Evolutionary conservation across 306 rosid species (phyloP), one percentile per base, ranked within the genome.

Genomic region (Quercus aquifolioides): DNA sequence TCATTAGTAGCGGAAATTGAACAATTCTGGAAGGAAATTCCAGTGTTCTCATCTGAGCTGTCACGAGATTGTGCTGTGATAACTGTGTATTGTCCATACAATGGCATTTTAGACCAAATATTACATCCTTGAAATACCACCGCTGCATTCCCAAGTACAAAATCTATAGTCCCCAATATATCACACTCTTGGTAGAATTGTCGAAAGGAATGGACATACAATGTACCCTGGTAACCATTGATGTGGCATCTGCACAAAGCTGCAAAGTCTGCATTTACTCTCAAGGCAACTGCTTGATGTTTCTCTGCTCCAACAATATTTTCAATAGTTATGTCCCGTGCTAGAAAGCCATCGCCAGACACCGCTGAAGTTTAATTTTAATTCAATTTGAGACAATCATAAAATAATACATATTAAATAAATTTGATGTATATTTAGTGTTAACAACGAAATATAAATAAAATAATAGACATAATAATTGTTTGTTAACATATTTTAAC

Each of bases 121-220:
- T 87, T 82, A 56, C 86, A 84, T 18, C 81, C 90, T 28, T 93
- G 97, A 26, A 93, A 72, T 5, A 93, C 85, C 55, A 80, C 96
- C 0, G 90, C 97, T 5, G 97, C 97, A 67, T 93, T 93, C 0
- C 97, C 97, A 78, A 87, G 91, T 76, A 93, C 84, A 83, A 2
- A 93, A 74, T 93, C 97, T 59, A 93, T 81, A 79, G 92, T 91
- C 14, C 96, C 97, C 30, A 28, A 88, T 18, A 93, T 88, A 81
- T 91, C 82, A 76, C 97, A 91, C n/a, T 93, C 94, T 58, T 94
- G 73, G 33, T 90, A 93, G 88, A 93, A 93, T 28, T 93, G 97
- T 52, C 96, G 79, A 64, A 93, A 89, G 5, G 97, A 91, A 77
- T 93, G 97, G 14, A 83, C 92, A 38, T 93, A 93, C 1, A 93